Evolutionary conservation across 164 flowering plant species (phyloP), one percentile per base, ranked within the genome.

Genomic region (Aristolochia contorta): DNA sequence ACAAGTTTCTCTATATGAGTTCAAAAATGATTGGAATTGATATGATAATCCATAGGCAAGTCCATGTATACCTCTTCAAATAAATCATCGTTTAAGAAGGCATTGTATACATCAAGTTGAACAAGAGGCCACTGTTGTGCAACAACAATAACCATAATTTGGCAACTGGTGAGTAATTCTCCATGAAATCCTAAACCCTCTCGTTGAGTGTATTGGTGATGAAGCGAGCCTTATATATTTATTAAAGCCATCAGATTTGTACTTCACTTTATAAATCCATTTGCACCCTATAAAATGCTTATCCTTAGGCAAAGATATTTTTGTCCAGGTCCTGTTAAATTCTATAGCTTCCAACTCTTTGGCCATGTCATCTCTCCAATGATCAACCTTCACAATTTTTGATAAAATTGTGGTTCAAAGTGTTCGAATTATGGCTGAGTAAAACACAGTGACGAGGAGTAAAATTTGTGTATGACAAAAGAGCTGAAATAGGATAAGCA

Each of bases 221-320:
- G 12, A 51, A 19, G 14, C 54, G 12, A 6, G 21, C 54, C 54
- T 51, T 51, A 19, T 51, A 51, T 19, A 12, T 51, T 51, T n/a
- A 51, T 7, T 12, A 8, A 6, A 12, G 8, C 54, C 54, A 51
- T 51, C 54, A 12, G n/a, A 12, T 19, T 51, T 51, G n/a, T 51
- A 51, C n/a, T 51, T 51, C n/a, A 51, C n/a, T 19, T 51, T 51
- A n/a, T 51, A 51, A 51, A 51, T n/a, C n/a, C 20, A 51, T 51
- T 51, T 51, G 7, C 54, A 51, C 8, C 54, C 12, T 12, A 51
- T 46, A 8, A n/a, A n/a, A n/a, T n/a, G n/a, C n/a, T n/a, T n/a
- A n/a, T n/a, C n/a, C n/a, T n/a, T n/a, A n/a, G n/a, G n/a, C n/a
- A n/a, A n/a, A n/a, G n/a, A n/a, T n/a, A n/a, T n/a, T n/a, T n/a